Percentiles rank a stretch among this genome's conserved stretches.
Conservation (phyloP, 768 basidiomycete species). For the Leccinum fibrillosum region DNA sequence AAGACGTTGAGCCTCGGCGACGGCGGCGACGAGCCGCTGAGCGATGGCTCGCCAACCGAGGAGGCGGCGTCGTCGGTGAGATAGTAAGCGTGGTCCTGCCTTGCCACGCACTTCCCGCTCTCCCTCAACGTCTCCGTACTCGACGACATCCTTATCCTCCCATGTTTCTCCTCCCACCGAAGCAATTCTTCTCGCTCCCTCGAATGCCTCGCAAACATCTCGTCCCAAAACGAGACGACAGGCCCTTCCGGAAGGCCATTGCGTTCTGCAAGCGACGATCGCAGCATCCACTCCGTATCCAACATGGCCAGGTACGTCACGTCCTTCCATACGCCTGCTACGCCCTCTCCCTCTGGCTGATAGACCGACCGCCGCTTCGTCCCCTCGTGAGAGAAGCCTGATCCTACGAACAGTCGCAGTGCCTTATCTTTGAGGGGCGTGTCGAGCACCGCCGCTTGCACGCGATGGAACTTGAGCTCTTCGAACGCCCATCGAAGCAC, state of each 20-base stretch:
- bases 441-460: slow-evolving; percentile 43
- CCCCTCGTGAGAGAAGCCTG: slow-evolving; percentile 62
- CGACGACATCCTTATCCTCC: slow-evolving; percentile 28
- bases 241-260: slow-evolving; percentile 13
- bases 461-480: slow-evolving; percentile 33
- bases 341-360: slow-evolving; percentile 35
- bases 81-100: slow-evolving; percentile 8
- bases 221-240: slow-evolving; percentile 55
- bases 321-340: slow-evolving; percentile 51
- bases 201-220: slow-evolving; percentile 55
- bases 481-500: slow-evolving; percentile 46
- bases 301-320: slow-evolving; percentile 58
- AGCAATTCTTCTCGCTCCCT: slow-evolving; percentile 55
- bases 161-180: slow-evolving; percentile 44
- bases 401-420: slow-evolving; percentile 45
- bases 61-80: slow-evolving; percentile 16
- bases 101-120: not conserved
- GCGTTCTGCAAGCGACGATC: slow-evolving; percentile 18
- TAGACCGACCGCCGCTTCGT: slow-evolving; percentile 53
- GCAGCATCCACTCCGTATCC: slow-evolving; percentile 57
- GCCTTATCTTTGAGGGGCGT: slow-evolving; percentile 41
- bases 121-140: slow-evolving; percentile 45
- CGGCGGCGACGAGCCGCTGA: slow-evolving; percentile 16
- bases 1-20: slow-evolving; percentile 18
- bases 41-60: slow-evolving; percentile 17